These are phyloP conservation scores for Colletotrichum nymphaeae DNA, from an alignment of 2,329 filamentous ascomycete genomes.

Conservation along the genomic window DNA sequence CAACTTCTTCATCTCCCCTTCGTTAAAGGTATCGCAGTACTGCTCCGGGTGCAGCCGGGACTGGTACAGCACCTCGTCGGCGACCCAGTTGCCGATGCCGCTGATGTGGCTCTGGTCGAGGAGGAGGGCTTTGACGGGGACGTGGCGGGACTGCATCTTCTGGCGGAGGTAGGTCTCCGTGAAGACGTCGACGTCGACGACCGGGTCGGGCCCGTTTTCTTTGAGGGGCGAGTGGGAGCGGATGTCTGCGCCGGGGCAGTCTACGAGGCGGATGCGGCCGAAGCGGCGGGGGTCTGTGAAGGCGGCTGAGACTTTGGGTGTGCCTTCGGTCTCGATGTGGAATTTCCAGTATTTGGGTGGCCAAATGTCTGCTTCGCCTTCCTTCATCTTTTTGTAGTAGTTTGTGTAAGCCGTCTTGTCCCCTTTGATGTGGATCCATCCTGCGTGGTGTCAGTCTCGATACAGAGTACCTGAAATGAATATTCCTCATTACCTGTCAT, in stretches of 20 bases:
- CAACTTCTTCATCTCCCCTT: slow-evolving; percentile 77
- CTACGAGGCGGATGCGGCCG: slow-evolving; percentile 81
- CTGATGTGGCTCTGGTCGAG: slow-evolving; percentile 90
- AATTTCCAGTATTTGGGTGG: slow-evolving; percentile 95
- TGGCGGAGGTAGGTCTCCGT: slow-evolving; percentile 80
- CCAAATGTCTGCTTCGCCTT: slow-evolving; percentile 74
- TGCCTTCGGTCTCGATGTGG: slow-evolving; percentile 72
- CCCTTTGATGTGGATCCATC: slow-evolving; percentile 90
- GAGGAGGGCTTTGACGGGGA: slow-evolving; percentile 89
- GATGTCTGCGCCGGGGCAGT: slow-evolving; percentile 82
- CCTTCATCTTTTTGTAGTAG: slow-evolving; percentile 80
- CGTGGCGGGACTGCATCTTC: slow-evolving; percentile 79
- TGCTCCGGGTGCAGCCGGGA: slow-evolving; percentile 92
- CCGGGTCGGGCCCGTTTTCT: slow-evolving; percentile 94
- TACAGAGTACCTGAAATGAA: not conserved
- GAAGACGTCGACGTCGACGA: slow-evolving; percentile 81
- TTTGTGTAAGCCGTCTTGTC: slow-evolving; percentile 82
- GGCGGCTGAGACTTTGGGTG: slow-evolving; percentile 70
- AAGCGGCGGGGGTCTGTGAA: slow-evolving; percentile 88
- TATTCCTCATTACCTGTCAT: slow-evolving; percentile 63
- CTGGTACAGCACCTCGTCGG: slow-evolving; percentile 92
- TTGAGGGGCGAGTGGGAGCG: slow-evolving; percentile 81
- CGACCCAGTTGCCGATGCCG: slow-evolving; percentile 97
- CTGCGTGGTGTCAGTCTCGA: slow-evolving; percentile 39
- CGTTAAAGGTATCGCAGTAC: slow-evolving; percentile 84